phyloP scores from a whole-genome alignment of 2,329 filamentous ascomycete genomes.

The Curvularia lunata region DNA sequence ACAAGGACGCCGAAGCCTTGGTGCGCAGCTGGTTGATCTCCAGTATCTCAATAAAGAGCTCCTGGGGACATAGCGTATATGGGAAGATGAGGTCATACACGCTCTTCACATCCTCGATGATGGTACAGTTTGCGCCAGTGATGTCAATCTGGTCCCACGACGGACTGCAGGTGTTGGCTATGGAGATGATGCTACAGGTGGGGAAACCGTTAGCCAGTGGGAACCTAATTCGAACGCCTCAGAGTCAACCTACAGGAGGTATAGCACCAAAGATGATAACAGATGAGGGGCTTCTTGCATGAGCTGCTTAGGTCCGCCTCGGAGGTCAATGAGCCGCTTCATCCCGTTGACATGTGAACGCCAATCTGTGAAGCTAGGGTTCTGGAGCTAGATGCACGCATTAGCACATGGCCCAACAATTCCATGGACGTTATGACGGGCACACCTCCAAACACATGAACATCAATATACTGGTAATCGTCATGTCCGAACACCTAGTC shows the following conservation, averaged over 20 bases:
- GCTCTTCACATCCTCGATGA: slow-evolving; percentile 24
- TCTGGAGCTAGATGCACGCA: slow-evolving; percentile 31
- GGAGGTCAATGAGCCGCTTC: slow-evolving; percentile 35
- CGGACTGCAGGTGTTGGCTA: slow-evolving; percentile 38
- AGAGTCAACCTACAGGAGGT: slow-evolving; percentile 30
- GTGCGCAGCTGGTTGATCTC: slow-evolving; percentile 33
- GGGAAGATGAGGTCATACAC: slow-evolving; percentile 40
- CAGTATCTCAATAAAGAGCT: slow-evolving; percentile 35
- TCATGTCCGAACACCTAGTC: slow-evolving; percentile 32
- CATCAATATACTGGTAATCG: slow-evolving; percentile 38
- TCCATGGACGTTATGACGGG: not conserved
- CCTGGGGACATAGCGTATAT: slow-evolving; percentile 34
- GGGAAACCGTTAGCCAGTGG: slow-evolving; percentile 6
- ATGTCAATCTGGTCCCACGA: slow-evolving; percentile 34
- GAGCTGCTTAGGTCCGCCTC: slow-evolving; percentile 34
- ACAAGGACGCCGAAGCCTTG: slow-evolving; percentile 14
- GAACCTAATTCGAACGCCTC: not conserved
- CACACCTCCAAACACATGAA: slow-evolving; percentile 41
- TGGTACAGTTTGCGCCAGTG: slow-evolving; percentile 15
- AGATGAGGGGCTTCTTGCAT: slow-evolving; percentile 27
- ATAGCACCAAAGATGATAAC: slow-evolving; percentile 29
- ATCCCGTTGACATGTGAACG: slow-evolving; percentile 38
- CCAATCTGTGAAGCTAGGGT: slow-evolving; percentile 31
- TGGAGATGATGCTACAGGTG: slow-evolving; percentile 27
- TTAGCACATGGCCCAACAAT: not conserved